These are phyloP conservation scores for Colletotrichum liriopes DNA, from an alignment of 2,329 filamentous ascomycete species.

Conservation along the genomic window DNA sequence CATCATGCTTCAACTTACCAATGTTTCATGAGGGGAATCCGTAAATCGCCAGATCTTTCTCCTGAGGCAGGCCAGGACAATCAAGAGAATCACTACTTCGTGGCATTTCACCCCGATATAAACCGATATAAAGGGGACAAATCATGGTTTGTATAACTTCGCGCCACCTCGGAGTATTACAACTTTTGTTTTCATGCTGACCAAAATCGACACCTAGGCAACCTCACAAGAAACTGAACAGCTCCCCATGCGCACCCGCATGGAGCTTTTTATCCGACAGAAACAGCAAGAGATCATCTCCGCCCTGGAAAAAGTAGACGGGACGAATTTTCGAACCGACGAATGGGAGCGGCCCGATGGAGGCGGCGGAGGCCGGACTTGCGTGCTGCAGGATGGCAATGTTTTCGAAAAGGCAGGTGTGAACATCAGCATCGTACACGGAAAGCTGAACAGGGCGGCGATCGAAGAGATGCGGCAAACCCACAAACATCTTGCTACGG, in stretches of 20 bases:
- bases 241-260: neutral
- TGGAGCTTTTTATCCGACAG: neutral
- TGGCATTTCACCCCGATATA: too few relatives aligned
- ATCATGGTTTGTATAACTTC: neutral
- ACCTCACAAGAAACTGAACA: neutral
- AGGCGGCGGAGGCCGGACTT: conserved; percentile 55
- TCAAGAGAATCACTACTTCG: neutral
- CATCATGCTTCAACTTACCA: neutral
- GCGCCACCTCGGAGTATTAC: neutral
- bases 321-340: neutral
- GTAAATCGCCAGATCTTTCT: neutral
- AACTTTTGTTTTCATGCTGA: neutral
- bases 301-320: neutral
- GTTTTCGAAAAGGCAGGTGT: conserved; percentile 98
- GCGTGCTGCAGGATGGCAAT: conserved; percentile 94
- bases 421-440: conserved; percentile 95
- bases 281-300: conserved; percentile 1
- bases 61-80: neutral
- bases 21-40: neutral
- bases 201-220: neutral
- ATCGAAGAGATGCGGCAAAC: conserved; percentile 91
- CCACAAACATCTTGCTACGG: neutral
- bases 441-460: conserved; percentile 85
- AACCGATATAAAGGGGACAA: too few relatives aligned
- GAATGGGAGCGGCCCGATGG: neutral